Evolutionary conservation across 768 basidiomycete genomes (phyloP), one percentile per base, ranked within the genome.

Genomic region (Plicaturopsis crispa): DNA sequence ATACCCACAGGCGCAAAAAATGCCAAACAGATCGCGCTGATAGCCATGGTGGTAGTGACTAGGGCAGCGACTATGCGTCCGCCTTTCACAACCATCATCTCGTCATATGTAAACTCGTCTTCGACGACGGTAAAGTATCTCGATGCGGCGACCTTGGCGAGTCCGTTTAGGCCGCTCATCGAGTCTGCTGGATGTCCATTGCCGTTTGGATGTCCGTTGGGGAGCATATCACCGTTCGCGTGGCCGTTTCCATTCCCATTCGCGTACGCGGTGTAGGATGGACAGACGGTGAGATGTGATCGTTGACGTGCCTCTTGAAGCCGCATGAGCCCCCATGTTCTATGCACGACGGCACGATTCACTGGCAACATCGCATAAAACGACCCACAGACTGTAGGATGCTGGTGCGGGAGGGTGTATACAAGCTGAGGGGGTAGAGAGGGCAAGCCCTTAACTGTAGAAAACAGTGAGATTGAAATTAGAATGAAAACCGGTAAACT

Each of bases 101-200:
- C 90, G 36, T 79, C 76, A 54, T 92, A 94, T 31, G 62, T 63
- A 66, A 96, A 90, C 2, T 70, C 51, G 0, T 75, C 63, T 4
- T 86, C 92, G 50, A n/a, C n/a, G n/a, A n/a, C n/a, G n/a, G n/a
- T n/a, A n/a, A n/a, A n/a, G n/a, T n/a, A n/a, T n/a, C n/a, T n/a
- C n/a, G n/a, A n/a, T 93, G 92, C 10, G 56, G 35, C 2, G 52
- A 40, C 23, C 39, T 44, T 30, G 44, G 37, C 19, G 48, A 31
- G 8, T 56, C 39, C 41, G 49, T 38, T 42, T n/a, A n/a, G n/a
- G n/a, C n/a, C n/a, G n/a, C n/a, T n/a, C n/a, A n/a, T n/a, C n/a
- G n/a, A n/a, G n/a, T n/a, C n/a, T n/a, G n/a, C n/a, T n/a, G n/a
- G n/a, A n/a, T n/a, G n/a, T n/a, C n/a, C n/a, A n/a, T n/a, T n/a